Evolutionary conservation across 75 land plant genomes (phyloP), one percentile per base, ranked within the genome.

Genomic region (Pinus tabuliformis): DNA sequence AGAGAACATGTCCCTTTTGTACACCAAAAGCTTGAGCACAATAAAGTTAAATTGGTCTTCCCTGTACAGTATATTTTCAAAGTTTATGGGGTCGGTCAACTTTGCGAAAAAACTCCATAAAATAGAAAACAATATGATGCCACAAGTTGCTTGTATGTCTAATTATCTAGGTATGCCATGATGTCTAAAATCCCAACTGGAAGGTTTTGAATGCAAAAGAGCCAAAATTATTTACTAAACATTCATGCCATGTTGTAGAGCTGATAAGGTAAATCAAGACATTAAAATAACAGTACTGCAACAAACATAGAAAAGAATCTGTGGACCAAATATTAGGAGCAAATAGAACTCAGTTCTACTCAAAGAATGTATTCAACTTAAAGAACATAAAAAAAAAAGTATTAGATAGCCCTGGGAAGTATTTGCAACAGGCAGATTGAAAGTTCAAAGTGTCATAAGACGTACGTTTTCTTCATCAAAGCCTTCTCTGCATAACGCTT

Each of bases 391-490:
- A 9, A 3, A 62, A n/a, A 62, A 22, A 1, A 62, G 24, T 24
- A 62, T 62, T n/a, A 8, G 63, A 61, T 22, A 61, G 6, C 63
- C n/a, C 63, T 39, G 21, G 20, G 26, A 49, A 42, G 3, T 72
- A 24, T 33, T 72, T 42, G 49, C 49, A 62, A 24, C 14, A 21
- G 39, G 36, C 73, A 15, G 17, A 73, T 30, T 73, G 11, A 73
- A 6, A 57, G 18, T 73, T 39, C 37, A 56, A 8, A 30, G 57
- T 16, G 22, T 58, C 66, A 49, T 63, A 62, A 73, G 5, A 77
- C 92, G 82, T 82, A 97, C 99, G 99, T 97, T 83, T 91, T 97
- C 89, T 97, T 97, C 98, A 97, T 87, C 56, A 82, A 84, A n/a
- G 91, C 98, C 88, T 97, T 97, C 84, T 97, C 99, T 12, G 88